Percentiles rank a stretch among this genome's conserved stretches.
Conservation (phyloP, 352 stramenopile species). For the Lagenidium giganteum region DNA sequence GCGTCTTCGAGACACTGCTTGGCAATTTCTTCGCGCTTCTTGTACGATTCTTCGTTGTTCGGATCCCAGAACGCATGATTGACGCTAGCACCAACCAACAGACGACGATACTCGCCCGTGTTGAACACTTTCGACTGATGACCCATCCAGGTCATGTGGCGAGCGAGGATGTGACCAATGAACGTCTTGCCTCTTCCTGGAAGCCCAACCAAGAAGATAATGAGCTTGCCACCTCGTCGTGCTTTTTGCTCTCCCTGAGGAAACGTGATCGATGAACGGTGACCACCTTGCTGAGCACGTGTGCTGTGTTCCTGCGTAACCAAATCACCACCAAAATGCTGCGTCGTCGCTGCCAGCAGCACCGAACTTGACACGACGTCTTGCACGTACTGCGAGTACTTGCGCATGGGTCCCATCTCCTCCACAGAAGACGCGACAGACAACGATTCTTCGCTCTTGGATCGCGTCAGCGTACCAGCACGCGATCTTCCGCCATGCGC, state of each 20-base stretch:
- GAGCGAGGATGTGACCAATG: constrained; percentile 75
- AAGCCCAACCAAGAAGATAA: constrained; percentile 77
- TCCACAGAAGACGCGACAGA: constrained; percentile 10
- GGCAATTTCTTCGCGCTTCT: constrained; percentile 64
- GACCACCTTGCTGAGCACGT: constrained; percentile 60
- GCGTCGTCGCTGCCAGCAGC: constrained; percentile 68
- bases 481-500: constrained; percentile 24
- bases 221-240: constrained; percentile 58
- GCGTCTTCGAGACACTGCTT: constrained; percentile 71
- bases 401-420: constrained; percentile 34
- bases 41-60: constrained; percentile 60
- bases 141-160: constrained; percentile 84
- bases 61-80: constrained; percentile 83
- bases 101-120: constrained; percentile 75
- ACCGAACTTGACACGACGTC: constrained; percentile 65
- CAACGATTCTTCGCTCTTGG: constrained; percentile 69
- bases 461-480: constrained; percentile 56
- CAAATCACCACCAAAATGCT: constrained; percentile 82
- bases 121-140: constrained; percentile 81
- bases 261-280: constrained; percentile 53
- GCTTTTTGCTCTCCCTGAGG: constrained; percentile 27
- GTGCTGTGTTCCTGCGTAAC: constrained; percentile 76
- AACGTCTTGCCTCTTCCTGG: constrained; percentile 82
- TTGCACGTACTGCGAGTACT: constrained; percentile 71
- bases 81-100: constrained; percentile 54